phyloP scores from a whole-genome alignment of 176 grass and related monocot species.

The Aechmea fasciata region DNA sequence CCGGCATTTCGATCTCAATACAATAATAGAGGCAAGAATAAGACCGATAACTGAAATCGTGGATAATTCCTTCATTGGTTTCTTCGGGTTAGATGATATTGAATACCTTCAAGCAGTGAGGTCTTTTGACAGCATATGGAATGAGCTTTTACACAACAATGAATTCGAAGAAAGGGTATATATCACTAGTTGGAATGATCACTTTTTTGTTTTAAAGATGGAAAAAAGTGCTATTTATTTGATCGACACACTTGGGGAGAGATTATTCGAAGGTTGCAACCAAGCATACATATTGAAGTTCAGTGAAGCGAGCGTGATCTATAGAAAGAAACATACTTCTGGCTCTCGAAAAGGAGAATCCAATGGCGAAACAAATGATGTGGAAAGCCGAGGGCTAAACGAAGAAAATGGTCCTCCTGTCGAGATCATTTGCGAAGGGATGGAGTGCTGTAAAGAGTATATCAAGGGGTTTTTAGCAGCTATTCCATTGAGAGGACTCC shows the following conservation, averaged over 20 bases:
- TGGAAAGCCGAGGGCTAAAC: no score
- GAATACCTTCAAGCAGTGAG: slow-evolving; percentile 44
- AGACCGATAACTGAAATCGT: slow-evolving; percentile 34
- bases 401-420: slow-evolving; percentile 4
- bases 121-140: slow-evolving; percentile 79
- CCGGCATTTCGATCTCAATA: slow-evolving; percentile 92
- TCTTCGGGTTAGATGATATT: slow-evolving; percentile 48
- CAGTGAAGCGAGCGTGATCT: slow-evolving; percentile 19
- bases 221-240: slow-evolving; percentile 64
- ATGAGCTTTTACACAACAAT: slow-evolving; percentile 27
- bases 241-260: slow-evolving; percentile 88
- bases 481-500: slow-evolving; percentile 59
- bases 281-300: slow-evolving; percentile 89
- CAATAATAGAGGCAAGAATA: slow-evolving; percentile 68
- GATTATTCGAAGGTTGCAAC: slow-evolving; percentile 73
- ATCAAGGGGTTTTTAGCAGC: slow-evolving; percentile 86
- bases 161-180: slow-evolving; percentile 34
- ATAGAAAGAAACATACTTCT: neutral
- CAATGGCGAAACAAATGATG: no score
- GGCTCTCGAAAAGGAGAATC: no score
- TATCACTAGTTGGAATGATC: slow-evolving; percentile 94
- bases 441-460: slow-evolving; percentile 69
- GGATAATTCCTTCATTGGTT: slow-evolving; percentile 59
- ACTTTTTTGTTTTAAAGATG: slow-evolving; percentile 88
- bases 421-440: slow-evolving; percentile 6